Base-by-base conservation (phyloP, 148 eudicot genomes). In the Pharnaceum exiguum region DNA sequence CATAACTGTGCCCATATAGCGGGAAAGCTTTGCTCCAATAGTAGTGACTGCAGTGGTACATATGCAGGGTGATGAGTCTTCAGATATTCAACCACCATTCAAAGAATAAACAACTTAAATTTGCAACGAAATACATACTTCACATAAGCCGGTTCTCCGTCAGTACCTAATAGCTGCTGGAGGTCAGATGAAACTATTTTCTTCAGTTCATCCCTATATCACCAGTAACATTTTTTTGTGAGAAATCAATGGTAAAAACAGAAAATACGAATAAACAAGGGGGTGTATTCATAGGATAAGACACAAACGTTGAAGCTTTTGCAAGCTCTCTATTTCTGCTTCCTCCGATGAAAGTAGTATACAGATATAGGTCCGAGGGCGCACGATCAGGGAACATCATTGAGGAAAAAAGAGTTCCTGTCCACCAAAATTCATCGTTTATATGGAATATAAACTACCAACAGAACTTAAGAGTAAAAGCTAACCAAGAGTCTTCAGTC, bases 381-480 rank as follows among this genome's bases (percentile, higher is more conserved):
- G 99, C 88, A 57, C 99, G 95, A 64, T 88, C 91, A 35, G 99
- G 99, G 70, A 93, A 93, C 99, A 93, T 93, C 86, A 78, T 76
- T 24, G 99, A 93, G 17, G 99, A 93, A 65, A 93, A 93, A 46
- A 93, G 82, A 46, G 99, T 93, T 59, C 99, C 99, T 93, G 85
- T 26, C 23, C 16, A 23, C 42, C 35, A 59, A 5, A 57, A 46
- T 50, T 23, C 46, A 21, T 57, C 46, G 68, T 49, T 31, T 65
- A 35, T 26, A 57, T 29, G 15, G 15, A 50, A 60, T 36, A 51
- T 35, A 52, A 8, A 66, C 25, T 27, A 44, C 13, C 15, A 0
- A 39, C 18, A 46, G 18, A 64, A n/a, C 22, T 11, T 32, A 63
- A 12, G 36, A 19, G 13, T 19, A 46, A 66, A 69, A 62, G 38